Evolutionary conservation across 1,139 yeast genomes (phyloP).

Genomic region (Spathaspora sp.): DNA sequence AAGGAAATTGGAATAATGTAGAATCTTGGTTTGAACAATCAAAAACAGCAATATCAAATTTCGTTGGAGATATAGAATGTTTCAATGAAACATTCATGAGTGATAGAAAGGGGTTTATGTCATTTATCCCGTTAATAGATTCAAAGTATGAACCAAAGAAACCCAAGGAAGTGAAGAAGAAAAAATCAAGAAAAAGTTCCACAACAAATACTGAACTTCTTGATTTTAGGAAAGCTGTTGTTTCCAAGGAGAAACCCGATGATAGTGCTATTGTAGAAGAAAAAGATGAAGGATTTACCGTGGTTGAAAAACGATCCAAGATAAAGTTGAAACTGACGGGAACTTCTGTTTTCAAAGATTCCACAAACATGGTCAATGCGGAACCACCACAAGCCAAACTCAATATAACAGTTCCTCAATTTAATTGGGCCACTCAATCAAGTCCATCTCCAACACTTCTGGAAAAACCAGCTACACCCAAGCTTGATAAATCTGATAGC

Average conservation of each 20-base stretch:
- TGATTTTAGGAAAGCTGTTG: constrained; percentile 21
- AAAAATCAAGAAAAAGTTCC: constrained; percentile 32
- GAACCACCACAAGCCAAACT: constrained; percentile 2
- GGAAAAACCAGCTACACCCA: constrained; percentile 7
- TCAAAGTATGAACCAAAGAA: constrained; percentile 23
- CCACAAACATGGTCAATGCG: not conserved
- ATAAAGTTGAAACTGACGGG: constrained; percentile 15
- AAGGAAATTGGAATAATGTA: constrained; percentile 16
- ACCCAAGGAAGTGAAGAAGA: constrained; percentile 18
- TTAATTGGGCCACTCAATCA: constrained; percentile 31
- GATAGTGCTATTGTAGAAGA: constrained; percentile 24
- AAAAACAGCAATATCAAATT: constrained; percentile 26
- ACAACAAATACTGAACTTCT: constrained; percentile 20
- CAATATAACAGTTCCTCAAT: constrained; percentile 28
- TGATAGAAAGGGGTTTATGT: constrained; percentile 35
- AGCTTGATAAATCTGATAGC: constrained; percentile 5
- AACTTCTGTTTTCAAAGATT: not conserved
- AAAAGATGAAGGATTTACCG: constrained; percentile 32
- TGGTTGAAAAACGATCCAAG: constrained; percentile 22
- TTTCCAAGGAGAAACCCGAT: constrained; percentile 4
- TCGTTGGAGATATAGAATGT: constrained; percentile 29
- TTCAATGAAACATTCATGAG: constrained; percentile 55
- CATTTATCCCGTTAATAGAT: constrained; percentile 54
- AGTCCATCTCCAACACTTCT: constrained; percentile 16
- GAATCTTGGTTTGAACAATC: constrained; percentile 22